Percentiles rank a stretch among this genome's conserved stretches.
Evolutionary conservation across 192 early-diverging fungal genomes (phyloP).

Genomic region (Cetraspora pellucida): DNA sequence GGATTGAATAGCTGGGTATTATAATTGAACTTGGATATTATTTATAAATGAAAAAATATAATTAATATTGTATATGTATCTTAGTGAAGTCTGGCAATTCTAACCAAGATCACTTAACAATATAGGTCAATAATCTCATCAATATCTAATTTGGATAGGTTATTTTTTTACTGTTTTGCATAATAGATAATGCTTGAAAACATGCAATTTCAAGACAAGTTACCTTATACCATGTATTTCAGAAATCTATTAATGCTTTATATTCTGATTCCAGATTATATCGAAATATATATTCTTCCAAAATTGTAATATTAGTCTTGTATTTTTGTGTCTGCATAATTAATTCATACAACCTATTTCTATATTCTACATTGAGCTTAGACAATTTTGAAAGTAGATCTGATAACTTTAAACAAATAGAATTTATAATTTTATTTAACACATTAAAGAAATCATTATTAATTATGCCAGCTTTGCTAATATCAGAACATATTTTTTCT

Average conservation of each 20-base stretch:
- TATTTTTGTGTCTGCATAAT: too few species aligned
- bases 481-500: conserved; percentile 17
- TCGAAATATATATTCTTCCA: conserved; percentile 23
- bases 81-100: too few species aligned
- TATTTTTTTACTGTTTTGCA: conserved; percentile 26
- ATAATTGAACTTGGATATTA: conserved; percentile 23
- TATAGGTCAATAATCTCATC: conserved; percentile 23
- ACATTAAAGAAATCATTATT: conserved; percentile 13
- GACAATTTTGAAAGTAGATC: conserved; percentile 9
- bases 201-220: background rate
- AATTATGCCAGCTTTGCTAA: too few species aligned
- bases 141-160: background rate
- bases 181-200: conserved; percentile 8
- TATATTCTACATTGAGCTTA: conserved; percentile 13
- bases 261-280: conserved; percentile 19
- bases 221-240: conserved; percentile 27
- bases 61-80: conserved; percentile 23
- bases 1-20: conserved; percentile 8
- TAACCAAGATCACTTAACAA: background rate
- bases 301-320: background rate
- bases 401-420: conserved; percentile 19
- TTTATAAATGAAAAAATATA: conserved; percentile 27
- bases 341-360: background rate
- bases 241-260: conserved; percentile 17
- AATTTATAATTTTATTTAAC: conserved; percentile 6